Base-by-base conservation (phyloP, 805 yeast genomes). In the Ogataea nakhonphanomensis region DNA sequence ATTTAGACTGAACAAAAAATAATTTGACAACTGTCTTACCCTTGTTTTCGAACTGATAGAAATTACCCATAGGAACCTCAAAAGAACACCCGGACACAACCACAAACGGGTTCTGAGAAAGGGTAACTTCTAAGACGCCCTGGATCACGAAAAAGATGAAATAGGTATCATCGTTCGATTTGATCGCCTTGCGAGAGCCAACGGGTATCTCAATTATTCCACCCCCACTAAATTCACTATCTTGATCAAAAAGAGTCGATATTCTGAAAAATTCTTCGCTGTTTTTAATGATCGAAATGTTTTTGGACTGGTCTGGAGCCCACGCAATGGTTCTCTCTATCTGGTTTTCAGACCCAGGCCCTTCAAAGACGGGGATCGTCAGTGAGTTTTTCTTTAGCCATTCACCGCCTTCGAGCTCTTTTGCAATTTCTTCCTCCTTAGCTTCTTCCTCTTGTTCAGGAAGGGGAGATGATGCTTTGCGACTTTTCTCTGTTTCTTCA, bases 21-120 rank as follows among this genome's bases (percentile, higher is more conserved):
- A 89, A 52, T 40, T 75, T 71, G 0, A 83, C 88, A 25, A 70
- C 70, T 12, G 64, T 67, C 24, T 69, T 64, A 0, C 89, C 84
- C 29, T 69, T 70, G 55, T 86, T 86, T 33, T 70, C 71, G 48
- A 89, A 72, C 12, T 83, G 76, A 60, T 86, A 88, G 30, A 73
- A 70, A 55, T 84, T 85, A 5, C 81, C 83, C 65, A 83, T 75
- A 1, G 96, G 96, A 5, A 90, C 72, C 53, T 84, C 85, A 53
- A 89, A 81, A 4, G 91, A 76, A 38, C 95, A 83, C 1, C 95
- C 95, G 40, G 71, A 66, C 1, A 76, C 70, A 6, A 81, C 83
- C 4, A 78, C 62, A 57, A 89, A 85, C 15, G 66, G 69, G 14
- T 69, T 71, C 5, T 75, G 76, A 13, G 77, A 73, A 4, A 89